Percentiles rank a stretch among this genome's conserved stretches.
Conservation (phyloP, 345 rosid genomes). For the Limnanthes douglasii region DNA sequence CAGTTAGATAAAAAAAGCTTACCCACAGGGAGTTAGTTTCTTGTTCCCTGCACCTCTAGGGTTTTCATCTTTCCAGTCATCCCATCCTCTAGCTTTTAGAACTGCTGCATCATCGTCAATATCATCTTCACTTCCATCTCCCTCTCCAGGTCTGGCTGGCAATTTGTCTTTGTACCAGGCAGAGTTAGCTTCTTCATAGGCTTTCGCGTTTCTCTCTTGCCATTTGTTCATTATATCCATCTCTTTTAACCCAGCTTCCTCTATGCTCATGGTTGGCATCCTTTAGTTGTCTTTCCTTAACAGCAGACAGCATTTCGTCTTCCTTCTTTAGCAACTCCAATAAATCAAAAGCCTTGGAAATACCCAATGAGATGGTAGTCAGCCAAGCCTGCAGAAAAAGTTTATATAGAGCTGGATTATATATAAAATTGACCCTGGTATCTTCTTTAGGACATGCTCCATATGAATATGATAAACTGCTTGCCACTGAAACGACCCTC, state of each 20-base stretch:
- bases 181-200: conserved; percentile 83
- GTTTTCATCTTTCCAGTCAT: conserved; percentile 96
- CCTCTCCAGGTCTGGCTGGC: conserved; percentile 35
- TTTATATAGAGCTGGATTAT: background rate
- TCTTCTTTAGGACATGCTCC: too few relatives aligned
- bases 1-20: too few relatives aligned
- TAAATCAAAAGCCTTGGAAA: conserved; percentile 78
- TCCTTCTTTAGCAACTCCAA: conserved; percentile 81
- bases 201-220: conserved; percentile 66
- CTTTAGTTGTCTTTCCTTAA: conserved; percentile 60
- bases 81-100: conserved; percentile 72
- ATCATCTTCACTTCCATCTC: conserved; percentile 56
- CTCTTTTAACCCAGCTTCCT: conserved; percentile 91
- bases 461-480: too few relatives aligned
- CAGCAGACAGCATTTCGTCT: conserved; percentile 79
- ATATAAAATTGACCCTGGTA: background rate
- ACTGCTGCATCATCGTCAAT: conserved; percentile 61
- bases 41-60: conserved; percentile 97
- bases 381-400: conserved; percentile 80
- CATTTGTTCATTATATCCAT: conserved; percentile 89
- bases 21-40: conserved; percentile 97
- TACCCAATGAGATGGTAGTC: conserved; percentile 43
- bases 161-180: conserved; percentile 68
- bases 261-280: conserved; percentile 98
- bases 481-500: conserved; percentile 40